These are phyloP conservation scores for Podospora pseudopauciseta DNA, from an alignment of 495 filamentous ascomycete genomes.

Conservation along the genomic window DNA sequence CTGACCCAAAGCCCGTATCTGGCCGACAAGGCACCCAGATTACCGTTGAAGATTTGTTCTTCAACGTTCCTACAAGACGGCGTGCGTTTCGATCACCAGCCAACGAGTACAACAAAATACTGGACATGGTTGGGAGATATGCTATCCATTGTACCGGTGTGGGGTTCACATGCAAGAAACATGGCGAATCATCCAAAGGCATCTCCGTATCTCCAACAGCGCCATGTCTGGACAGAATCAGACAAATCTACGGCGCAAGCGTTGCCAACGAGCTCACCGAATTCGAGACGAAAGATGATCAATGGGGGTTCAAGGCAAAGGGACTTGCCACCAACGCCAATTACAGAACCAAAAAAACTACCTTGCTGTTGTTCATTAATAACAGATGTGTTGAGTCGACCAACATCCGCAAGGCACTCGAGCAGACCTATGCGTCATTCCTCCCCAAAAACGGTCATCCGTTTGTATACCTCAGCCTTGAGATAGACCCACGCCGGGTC, in stretches of 20 bases:
- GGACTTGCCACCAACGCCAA: conserved; percentile 92
- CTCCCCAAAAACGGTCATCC: conserved; percentile 94
- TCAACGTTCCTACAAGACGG: conserved; percentile 85
- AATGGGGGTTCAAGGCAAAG: conserved; percentile 76
- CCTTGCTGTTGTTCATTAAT: conserved; percentile 92
- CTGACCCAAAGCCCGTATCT: conserved; percentile 84
- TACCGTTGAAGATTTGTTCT: conserved; percentile 95
- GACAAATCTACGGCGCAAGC: conserved; percentile 79
- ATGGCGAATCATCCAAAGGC: conserved; percentile 78
- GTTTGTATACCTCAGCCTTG: conserved; percentile 87
- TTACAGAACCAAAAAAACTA: conserved; percentile 89
- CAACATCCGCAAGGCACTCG: conserved; percentile 81
- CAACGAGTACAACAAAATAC: conserved; percentile 97
- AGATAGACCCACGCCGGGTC: conserved; percentile 88
- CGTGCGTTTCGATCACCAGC: conserved; percentile 86
- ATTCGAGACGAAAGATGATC: conserved; percentile 66
- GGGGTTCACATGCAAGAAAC: conserved; percentile 94
- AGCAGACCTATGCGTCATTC: conserved; percentile 86
- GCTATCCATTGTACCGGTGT: conserved; percentile 91
- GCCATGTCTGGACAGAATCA: conserved; percentile 73
- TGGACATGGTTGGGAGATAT: conserved; percentile 90
- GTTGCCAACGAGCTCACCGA: conserved; percentile 88
- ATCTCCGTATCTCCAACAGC: conserved; percentile 70
- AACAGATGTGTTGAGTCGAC: conserved; percentile 94
- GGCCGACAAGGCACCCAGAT: conserved; percentile 96